Evolutionary conservation across 2,329 filamentous ascomycete genomes (phyloP), one percentile per base, ranked within the genome.

Genomic region (Gaeumannomyces tritici): DNA sequence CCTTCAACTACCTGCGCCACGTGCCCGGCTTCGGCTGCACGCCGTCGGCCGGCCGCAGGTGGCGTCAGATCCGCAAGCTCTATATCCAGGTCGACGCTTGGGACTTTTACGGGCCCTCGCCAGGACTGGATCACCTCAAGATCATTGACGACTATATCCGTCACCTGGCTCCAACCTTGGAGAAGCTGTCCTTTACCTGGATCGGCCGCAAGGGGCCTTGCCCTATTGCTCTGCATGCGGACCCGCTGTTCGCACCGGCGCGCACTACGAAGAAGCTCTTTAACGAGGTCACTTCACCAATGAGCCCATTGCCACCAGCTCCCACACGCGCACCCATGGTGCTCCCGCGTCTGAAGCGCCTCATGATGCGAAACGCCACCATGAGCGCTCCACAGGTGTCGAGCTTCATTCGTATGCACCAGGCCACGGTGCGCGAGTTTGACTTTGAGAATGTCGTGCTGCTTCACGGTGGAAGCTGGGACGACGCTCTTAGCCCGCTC

Each of bases 141-240:
- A 85, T 95, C 69, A 83, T 96, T 1, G 89, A 95, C 68, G 87
- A 90, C 68, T 96, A 92, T 71, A 81, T 96, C 65, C 84, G 89
- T 62, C 80, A 79, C 66, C 90, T 96, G 71, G 82, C 87, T 0
- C 77, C 80, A 6, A 79, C 75, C 35, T 78, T 95, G 1, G 87
- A 88, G 65, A 87, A 87, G 72, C 80, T 96, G 63, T 82, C 82
- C 63, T 96, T 96, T 74, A 83, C 84, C 63, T 96, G 92, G 91
- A 78, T 87, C 65, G 89, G 89, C 54, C 76, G 76, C 57, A 87
- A 86, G 70, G 90, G 91, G 0, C 89, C 89, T 1, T 90, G 88
- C 62, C 91, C 91, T 1, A 73, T 95, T 26, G 85, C 87, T 0
- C 79, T 93, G 7, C 80, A 86, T 18, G 80, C 78, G n/a, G 89